Conservation (phyloP, 805 yeast species). For the Yarrowia alimentaria region DNA sequence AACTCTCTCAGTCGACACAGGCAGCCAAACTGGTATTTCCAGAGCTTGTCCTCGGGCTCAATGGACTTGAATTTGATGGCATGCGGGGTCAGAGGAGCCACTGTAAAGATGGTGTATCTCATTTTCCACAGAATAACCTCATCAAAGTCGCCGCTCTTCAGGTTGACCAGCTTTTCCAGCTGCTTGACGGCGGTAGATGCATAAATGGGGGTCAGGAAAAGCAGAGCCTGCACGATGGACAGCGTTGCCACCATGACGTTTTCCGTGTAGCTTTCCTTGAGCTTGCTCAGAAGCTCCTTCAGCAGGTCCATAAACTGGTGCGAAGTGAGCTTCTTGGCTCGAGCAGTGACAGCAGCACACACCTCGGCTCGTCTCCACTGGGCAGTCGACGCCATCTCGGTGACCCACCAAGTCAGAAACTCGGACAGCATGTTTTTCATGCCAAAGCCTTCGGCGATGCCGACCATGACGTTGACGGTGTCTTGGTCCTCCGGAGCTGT, state of each 20-base stretch:
- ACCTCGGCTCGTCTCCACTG: conserved; percentile 21
- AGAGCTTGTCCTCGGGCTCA: conserved; percentile 1
- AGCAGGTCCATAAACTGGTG: too few species aligned
- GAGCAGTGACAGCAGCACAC: conserved; percentile 3
- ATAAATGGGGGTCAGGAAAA: too few species aligned
- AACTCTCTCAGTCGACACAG: conserved; percentile 21
- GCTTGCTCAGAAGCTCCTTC: too few species aligned
- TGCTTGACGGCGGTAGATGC: too few species aligned
- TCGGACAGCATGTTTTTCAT: background rate
- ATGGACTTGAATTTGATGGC: background rate
- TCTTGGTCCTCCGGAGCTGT: conserved; percentile 12
- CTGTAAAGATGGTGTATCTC: conserved; percentile 16
- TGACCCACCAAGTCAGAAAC: conserved; percentile 10
- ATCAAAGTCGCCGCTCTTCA: conserved; percentile 4
- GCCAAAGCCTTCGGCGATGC: conserved; percentile 15
- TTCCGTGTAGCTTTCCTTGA: too few species aligned
- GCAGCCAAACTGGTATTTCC: conserved; percentile 8
- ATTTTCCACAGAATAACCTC: conserved; percentile 9
- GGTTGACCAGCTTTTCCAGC: conserved; percentile 8
- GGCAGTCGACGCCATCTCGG: conserved; percentile 5
- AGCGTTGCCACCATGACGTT: too few species aligned
- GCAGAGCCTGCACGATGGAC: conserved; percentile 12
- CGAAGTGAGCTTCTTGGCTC: conserved; percentile 4
- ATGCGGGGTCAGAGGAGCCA: conserved; percentile 6
- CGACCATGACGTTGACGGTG: conserved; percentile 6